These are phyloP conservation scores for Wickerhamomyces xylosicus DNA, from an alignment of 805 yeast genomes.

Conservation along the genomic window DNA sequence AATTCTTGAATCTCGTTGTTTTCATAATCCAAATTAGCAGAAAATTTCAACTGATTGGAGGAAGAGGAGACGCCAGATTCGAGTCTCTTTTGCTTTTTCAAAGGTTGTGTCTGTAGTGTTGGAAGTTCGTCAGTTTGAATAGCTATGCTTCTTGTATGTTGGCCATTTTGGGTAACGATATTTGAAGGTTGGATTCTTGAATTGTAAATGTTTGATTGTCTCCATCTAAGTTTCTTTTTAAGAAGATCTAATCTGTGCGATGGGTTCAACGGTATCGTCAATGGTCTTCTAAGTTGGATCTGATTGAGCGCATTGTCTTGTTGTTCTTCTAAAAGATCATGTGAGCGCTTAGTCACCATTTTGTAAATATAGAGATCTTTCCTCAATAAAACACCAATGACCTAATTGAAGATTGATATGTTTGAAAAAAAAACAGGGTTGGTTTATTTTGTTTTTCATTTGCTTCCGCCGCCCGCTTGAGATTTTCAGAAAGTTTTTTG, in stretches of 20 bases:
- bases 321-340: no score
- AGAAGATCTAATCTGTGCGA: slow-evolving; percentile 16
- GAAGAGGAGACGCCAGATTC: neutral
- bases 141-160: neutral
- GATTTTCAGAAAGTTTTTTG: no score
- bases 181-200: slow-evolving; percentile 4
- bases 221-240: slow-evolving; percentile 19
- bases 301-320: no score
- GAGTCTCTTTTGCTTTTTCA: neutral
- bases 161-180: neutral
- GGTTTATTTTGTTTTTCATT: no score
- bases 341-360: no score
- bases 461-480: no score
- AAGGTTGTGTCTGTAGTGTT: neutral
- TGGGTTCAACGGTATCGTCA: slow-evolving; percentile 17
- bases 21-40: neutral
- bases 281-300: no score
- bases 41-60: neutral
- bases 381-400: no score
- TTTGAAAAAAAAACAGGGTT: no score
- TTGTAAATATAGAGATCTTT: no score
- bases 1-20: neutral
- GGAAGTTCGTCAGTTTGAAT: neutral
- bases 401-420: no score
- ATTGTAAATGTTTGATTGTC: slow-evolving; percentile 16